Base-by-base conservation (phyloP, 1,139 yeast genomes). In the Ogataea hybrid region DNA sequence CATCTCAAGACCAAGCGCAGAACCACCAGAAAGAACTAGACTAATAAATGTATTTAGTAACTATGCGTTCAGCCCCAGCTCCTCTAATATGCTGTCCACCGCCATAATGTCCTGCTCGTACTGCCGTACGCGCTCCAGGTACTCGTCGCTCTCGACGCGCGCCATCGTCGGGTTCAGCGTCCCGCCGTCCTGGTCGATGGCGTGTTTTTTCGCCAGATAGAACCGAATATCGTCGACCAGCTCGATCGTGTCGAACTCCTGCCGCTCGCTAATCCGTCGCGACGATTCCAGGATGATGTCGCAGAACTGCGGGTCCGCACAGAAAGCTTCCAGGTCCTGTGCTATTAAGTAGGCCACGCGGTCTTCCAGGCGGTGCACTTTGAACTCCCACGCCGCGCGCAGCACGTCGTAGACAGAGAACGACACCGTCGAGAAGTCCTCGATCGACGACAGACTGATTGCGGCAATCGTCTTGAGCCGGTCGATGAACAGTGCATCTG, bases 161-260 rank as follows among this genome's bases (percentile, higher is more conserved):
- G 28, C 34, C 38, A 49, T 41, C 2, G 44, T 41, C 6, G 53
- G 49, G 28, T 45, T 47, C n/a, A 44, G 32, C 2, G 47, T 35
- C 5, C 41, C 50, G 10, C 31, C 43, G 14, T 46, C 52, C 3
- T 37, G 41, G 35, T 52, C 53, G 21, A 65, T 58, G 7, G 61
- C 61, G 43, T 74, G 73, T 50, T 75, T 77, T 54, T 73, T 71
- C 3, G 73, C 63, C 42, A 85, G 61, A 51, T 80, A 83, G 59
- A 73, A 85, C 47, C 90, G 68, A 9, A 85, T 80, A 63, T 85
- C 95, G 63, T 85, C 95, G 30, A 85, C 68, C 50, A 85, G 65
- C 55, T 85, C 95, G 58, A 85, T 82, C 1, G 94, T 82, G 62
- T 85, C 95, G 0, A 86, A 81, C 45, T 78, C 85, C 53, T 85